Evolutionary conservation across 345 rosid species (phyloP), one percentile per base, ranked within the genome.

Genomic region (Sisymbrium irio): DNA sequence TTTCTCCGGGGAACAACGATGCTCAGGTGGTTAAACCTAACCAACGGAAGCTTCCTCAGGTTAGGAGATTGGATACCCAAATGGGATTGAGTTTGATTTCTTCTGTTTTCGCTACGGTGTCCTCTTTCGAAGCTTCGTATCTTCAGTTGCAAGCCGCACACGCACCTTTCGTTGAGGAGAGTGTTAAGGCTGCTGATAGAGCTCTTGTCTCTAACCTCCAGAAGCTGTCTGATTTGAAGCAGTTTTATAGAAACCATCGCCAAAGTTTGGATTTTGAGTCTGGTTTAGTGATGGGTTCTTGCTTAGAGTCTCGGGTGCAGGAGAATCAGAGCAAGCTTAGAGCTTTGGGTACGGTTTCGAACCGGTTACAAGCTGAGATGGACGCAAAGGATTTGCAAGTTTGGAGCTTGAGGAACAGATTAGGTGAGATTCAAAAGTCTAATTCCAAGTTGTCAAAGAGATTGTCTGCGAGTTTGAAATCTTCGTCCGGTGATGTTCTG

Each of bases 281-380:
- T 3, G 86, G 72, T 80, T 83, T 86, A 68, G 67, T 79, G 1
- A 45, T 88, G 80, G 88, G 90, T 77, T 92, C 99, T 27, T 84
- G 87, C 46, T 84, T 90, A 77, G 99, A 95, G 64, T 96, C 95
- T 79, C 86, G 81, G 40, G 99, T 95, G 10, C 88, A 87, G 49
- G 97, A 95, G 82, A 92, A 95, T 75, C 99, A 95, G 72, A 92
- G 95, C 91, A 92, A 89, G 87, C 85, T 95, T 67, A 80, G 99
- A 56, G 82, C 88, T 50, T 71, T 95, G 40, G 93, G 77, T 71
- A 86, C 83, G 2, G 82, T 91, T 14, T 89, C 96, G 0, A 83
- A 89, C 65, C 86, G 91, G 39, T 80, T 92, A 69, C 99, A 95
- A 76, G 87, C 80, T 42, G 91, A 87, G 75, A 91, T 95, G 63